Evolutionary conservation across 805 yeast genomes (phyloP), one percentile per base, ranked within the genome.

Genomic region (Zygosaccharomyces pseudorouxii): DNA sequence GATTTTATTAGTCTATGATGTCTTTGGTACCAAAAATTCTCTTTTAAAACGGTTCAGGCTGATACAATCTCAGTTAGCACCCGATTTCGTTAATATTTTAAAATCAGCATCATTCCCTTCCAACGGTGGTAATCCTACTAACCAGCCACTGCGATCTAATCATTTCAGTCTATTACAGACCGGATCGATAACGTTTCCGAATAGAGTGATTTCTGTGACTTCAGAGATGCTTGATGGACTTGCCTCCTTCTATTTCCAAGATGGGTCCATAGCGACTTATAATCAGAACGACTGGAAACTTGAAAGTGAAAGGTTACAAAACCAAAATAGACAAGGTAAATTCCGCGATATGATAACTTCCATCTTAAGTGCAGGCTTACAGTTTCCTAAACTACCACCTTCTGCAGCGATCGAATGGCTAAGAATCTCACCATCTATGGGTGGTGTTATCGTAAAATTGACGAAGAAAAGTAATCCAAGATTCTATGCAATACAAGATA

Each of bases 341-440:
- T 60, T 55, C 46, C 55, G 56, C 10, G 60, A 58, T 46, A 50
- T 61, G 10, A 54, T 65, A 23, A 58, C 67, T 1, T 65, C 70
- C 3, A 57, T 61, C 10, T 47, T 64, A 37, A 60, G 67, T 41
- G 56, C 62, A 4, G 68, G 67, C 5, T 57, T 64, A 27, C 50
- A 53, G 14, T 62, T 52, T 40, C 64, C 64, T 1, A 49, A 52
- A 33, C 18, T 56, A 8, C 64, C 65, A 9, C 52, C 57, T 4
- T 42, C 51, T 4, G 49, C 50, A 35, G 57, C 57, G 5, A 33
- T 59, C 6, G 68, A 64, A 42, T 65, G 70, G 70, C 50, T 56
- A 25, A 50, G 48, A 23, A 52, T 63, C n/a, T 62, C 69, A n/a
- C 70, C 70, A 16, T 55, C 68, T 8, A 56, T 64, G 64, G 55